A percentile compares a stretch with the other conserved stretches of the same genome.
These are phyloP conservation scores for Phytopythium cucurbitacearum DNA, from an alignment of 352 stramenopile species.

Conservation along the genomic window DNA sequence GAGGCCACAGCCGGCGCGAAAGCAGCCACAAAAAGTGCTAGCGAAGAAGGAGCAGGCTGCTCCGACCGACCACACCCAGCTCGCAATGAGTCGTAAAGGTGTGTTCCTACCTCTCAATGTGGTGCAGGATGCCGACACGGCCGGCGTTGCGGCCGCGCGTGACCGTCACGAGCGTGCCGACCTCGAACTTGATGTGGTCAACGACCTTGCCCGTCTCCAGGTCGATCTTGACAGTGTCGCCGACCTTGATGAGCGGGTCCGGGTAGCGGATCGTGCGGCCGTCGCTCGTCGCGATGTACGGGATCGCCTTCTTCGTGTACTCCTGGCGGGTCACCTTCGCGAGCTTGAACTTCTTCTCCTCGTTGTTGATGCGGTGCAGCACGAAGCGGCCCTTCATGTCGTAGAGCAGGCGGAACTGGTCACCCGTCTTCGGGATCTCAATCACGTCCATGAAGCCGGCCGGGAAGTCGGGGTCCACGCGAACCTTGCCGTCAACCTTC, in stretches of 20 bases:
- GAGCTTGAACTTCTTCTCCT: slow-evolving; percentile 99
- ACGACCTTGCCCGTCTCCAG: slow-evolving; percentile 97
- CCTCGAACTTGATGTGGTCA: slow-evolving; percentile 98
- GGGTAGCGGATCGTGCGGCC: slow-evolving; percentile 98
- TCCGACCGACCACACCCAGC: slow-evolving; percentile 79
- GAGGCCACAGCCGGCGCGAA: neutral
- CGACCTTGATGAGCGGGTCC: slow-evolving; percentile 97
- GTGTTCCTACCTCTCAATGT: slow-evolving; percentile 95
- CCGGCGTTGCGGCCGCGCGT: slow-evolving; percentile 96
- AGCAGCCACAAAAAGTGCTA: slow-evolving; percentile 1
- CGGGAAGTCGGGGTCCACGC: slow-evolving; percentile 98
- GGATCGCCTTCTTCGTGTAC: slow-evolving; percentile 96
- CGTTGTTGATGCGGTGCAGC: slow-evolving; percentile 94
- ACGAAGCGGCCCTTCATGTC: slow-evolving; percentile 99
- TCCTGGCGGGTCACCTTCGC: slow-evolving; percentile 96
- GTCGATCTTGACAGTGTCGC: slow-evolving; percentile 99
- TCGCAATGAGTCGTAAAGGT: slow-evolving; percentile 85
- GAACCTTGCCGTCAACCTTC: slow-evolving; percentile 96
- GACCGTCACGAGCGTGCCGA: slow-evolving; percentile 97
- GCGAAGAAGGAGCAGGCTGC: neutral
- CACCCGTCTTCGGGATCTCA: slow-evolving; percentile 94
- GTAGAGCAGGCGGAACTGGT: slow-evolving; percentile 98
- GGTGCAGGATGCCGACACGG: slow-evolving; percentile 95
- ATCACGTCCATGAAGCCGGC: slow-evolving; percentile 99
- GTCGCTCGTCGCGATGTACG: slow-evolving; percentile 98